Evolutionary conservation across 768 basidiomycete genomes (phyloP).

Genomic region (Tulasnella sp.): DNA sequence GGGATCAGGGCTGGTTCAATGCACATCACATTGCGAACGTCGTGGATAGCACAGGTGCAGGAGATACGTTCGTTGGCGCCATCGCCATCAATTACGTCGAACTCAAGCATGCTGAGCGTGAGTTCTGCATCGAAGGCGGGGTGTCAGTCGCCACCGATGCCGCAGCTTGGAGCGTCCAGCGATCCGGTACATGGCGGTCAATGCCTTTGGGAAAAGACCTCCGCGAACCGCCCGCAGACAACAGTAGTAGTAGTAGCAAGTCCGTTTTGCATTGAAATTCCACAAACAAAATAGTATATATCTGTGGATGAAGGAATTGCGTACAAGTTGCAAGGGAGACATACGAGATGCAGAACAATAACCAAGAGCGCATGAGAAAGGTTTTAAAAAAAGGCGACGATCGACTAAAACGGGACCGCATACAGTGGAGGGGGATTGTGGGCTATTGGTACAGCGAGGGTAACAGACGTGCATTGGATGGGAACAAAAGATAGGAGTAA

Average conservation of each 20-base stretch:
- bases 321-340: background rate
- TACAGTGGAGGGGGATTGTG: background rate
- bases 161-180: constrained; percentile 7
- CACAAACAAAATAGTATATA: constrained; percentile 5
- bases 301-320: background rate
- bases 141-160: background rate
- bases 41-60: constrained; percentile 27
- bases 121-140: background rate
- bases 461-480: background rate
- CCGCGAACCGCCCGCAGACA: background rate
- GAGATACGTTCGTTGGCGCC: constrained; percentile 28
- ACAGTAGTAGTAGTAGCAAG: background rate
- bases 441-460: background rate
- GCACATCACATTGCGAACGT: constrained; percentile 14
- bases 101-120: background rate
- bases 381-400: background rate
- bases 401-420: background rate
- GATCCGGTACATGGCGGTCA: background rate
- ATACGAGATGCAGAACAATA: background rate
- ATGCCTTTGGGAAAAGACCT: constrained; percentile 4
- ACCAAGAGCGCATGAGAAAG: background rate
- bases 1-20: background rate
- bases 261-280: background rate
- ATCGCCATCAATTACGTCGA: constrained; percentile 15
- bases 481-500: background rate